These are phyloP conservation scores for Cystobasidiopsis lactophilus DNA, from an alignment of 768 basidiomycete species.

Conservation along the genomic window DNA sequence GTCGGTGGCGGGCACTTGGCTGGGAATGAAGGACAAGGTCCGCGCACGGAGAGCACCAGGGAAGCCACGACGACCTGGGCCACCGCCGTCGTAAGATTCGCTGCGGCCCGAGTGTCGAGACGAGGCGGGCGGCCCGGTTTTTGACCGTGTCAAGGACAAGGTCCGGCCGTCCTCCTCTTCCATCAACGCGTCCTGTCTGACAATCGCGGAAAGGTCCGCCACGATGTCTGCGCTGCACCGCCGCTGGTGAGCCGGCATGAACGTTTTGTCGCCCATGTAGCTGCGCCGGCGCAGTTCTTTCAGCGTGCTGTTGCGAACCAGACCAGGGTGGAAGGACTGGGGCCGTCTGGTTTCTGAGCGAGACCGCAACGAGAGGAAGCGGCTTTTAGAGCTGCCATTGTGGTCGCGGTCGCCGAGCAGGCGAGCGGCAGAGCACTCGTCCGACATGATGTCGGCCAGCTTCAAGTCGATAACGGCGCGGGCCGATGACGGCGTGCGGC, in stretches of 20 bases:
- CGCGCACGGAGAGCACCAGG: too few relatives aligned
- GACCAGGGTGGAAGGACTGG: too few relatives aligned
- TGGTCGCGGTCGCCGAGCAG: conserved; percentile 6
- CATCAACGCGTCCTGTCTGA: too few relatives aligned
- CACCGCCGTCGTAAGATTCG: too few relatives aligned
- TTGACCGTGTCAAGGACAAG: too few relatives aligned
- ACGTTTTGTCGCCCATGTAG: not conserved
- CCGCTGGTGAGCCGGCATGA: not conserved
- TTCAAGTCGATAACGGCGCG: conserved; percentile 54
- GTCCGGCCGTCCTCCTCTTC: too few relatives aligned
- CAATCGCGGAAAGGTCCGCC: too few relatives aligned
- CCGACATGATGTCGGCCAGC: conserved; percentile 59
- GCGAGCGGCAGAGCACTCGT: conserved; percentile 44
- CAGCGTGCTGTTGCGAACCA: not conserved
- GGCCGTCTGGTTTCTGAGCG: not conserved
- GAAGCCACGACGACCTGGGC: too few relatives aligned
- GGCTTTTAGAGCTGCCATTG: not conserved
- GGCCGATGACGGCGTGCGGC: conserved; percentile 40
- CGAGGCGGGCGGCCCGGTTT: too few relatives aligned
- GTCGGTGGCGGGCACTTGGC: too few relatives aligned
- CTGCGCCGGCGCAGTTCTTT: not conserved
- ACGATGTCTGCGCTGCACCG: not conserved
- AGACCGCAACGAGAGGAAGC: not conserved
- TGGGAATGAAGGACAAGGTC: too few relatives aligned
- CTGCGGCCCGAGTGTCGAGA: too few relatives aligned